phyloP scores from a whole-genome alignment of 805 yeast genomes.

The Kodamaea restingae region DNA sequence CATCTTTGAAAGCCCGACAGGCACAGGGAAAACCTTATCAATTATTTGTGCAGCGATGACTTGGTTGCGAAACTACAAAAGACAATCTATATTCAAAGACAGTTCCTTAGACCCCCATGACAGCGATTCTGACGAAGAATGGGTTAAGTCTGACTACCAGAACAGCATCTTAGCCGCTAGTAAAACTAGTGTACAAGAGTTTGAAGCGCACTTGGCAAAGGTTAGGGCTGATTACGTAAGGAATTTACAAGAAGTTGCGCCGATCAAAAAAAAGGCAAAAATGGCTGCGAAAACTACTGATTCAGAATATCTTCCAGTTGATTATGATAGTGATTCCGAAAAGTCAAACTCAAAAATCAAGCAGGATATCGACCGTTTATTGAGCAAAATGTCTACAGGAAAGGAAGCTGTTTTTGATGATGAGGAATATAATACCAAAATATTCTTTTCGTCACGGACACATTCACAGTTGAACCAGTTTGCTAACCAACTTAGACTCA shows the following conservation, averaged over 20 bases:
- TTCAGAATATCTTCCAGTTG: slow-evolving; percentile 27
- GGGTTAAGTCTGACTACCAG: slow-evolving; percentile 48
- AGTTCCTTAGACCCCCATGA: slow-evolving; percentile 15
- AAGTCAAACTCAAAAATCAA: slow-evolving; percentile 31
- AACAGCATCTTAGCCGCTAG: slow-evolving; percentile 30
- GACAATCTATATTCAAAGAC: slow-evolving; percentile 11
- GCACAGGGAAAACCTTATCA: slow-evolving; percentile 89
- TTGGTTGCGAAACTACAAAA: slow-evolving; percentile 64
- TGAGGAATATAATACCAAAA: slow-evolving; percentile 24
- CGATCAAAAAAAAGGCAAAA: slow-evolving; percentile 11
- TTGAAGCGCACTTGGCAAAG: slow-evolving; percentile 38
- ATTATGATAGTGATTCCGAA: slow-evolving; percentile 32
- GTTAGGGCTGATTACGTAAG: slow-evolving; percentile 23
- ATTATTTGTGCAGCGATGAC: slow-evolving; percentile 80
- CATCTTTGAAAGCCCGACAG: slow-evolving; percentile 89
- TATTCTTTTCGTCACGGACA: slow-evolving; percentile 78
- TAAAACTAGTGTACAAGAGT: slow-evolving; percentile 28
- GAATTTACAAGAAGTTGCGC: slow-evolving; percentile 13
- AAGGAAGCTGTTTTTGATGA: slow-evolving; percentile 4
- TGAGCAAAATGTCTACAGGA: slow-evolving; percentile 39
- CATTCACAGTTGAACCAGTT: slow-evolving; percentile 87
- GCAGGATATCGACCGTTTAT: slow-evolving; percentile 46
- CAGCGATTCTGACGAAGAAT: slow-evolving; percentile 51
- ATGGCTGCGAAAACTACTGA: slow-evolving; percentile 10
- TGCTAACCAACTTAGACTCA: slow-evolving; percentile 61